These are phyloP conservation scores for Vitis hybrid DNA, from an alignment of 177 flowering plant species.

Conservation along the genomic window DNA sequence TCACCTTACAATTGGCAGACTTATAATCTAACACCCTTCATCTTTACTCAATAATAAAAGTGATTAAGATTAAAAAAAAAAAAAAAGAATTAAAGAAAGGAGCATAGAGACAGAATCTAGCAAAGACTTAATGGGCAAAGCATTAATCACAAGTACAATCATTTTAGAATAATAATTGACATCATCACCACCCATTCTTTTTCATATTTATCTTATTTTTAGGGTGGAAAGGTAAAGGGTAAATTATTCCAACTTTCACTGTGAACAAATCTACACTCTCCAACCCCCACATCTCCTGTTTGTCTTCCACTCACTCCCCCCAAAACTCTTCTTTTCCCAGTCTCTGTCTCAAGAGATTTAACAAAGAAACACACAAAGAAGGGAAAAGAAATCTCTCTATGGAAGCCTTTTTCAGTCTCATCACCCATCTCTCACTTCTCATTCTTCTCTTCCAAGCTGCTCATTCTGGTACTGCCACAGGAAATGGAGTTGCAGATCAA, in stretches of 20 bases:
- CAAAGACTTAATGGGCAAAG: background rate
- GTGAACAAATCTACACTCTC: no score
- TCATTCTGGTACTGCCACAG: background rate
- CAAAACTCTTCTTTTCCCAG: background rate
- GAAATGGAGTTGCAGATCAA: background rate
- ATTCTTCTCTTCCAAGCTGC: background rate
- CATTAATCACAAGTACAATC: background rate
- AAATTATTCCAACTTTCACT: no score
- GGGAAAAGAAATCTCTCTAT: background rate
- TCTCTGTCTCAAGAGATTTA: background rate
- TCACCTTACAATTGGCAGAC: no score
- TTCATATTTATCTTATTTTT: background rate
- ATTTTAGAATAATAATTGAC: background rate
- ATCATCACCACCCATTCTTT: background rate
- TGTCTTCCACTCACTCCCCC: no score
- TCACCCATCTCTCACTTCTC: background rate
- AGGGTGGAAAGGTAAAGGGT: background rate
- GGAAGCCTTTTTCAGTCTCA: background rate
- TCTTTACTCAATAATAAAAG: no score
- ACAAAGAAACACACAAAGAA: background rate
- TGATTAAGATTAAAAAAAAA: no score
- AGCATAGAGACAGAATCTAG: no score
- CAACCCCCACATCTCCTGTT: no score
- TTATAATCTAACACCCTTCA: no score
- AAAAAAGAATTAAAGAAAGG: no score